Conservation (phyloP, 352 stramenopile species). For the Globisporangium camurandrum region DNA sequence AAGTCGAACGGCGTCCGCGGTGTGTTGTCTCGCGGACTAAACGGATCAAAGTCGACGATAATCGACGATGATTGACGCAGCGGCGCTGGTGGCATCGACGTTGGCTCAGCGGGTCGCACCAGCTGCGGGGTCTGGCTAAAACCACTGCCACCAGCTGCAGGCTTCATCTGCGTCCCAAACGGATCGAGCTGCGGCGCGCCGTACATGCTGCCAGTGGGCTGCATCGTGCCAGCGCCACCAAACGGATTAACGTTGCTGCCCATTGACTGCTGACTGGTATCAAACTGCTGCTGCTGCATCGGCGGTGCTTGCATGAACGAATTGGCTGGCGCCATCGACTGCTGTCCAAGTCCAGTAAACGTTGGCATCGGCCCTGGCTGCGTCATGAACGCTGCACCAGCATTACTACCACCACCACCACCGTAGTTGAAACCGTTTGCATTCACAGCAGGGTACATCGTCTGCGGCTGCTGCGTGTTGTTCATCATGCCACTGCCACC, state of each 20-base stretch:
- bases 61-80: conserved; percentile 31
- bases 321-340: conserved; percentile 4
- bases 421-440: conserved; percentile 12
- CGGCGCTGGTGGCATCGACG: conserved; percentile 14
- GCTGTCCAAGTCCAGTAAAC: conserved; percentile 32
- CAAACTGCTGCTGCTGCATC: conserved; percentile 25
- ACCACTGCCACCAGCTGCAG: neutral
- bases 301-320: conserved; percentile 26
- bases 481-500: conserved; percentile 14
- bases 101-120: conserved; percentile 18
- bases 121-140: conserved; percentile 11
- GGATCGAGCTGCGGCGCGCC: conserved; percentile 28
- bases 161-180: conserved; percentile 29
- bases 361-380: conserved; percentile 28
- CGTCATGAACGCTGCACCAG: conserved; percentile 62
- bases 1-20: conserved; percentile 44
- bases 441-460: conserved; percentile 4
- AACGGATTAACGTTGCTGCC: conserved; percentile 50
- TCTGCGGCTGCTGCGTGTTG: neutral
- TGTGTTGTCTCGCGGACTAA: conserved; percentile 47
- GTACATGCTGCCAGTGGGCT: conserved; percentile 22
- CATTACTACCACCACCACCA: too few species aligned
- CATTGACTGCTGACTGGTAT: conserved; percentile 31
- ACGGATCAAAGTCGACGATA: conserved; percentile 68
- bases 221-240: neutral